A percentile compares a stretch with the other conserved stretches of the same genome.
These are phyloP conservation scores for Ophiostoma piceae DNA, from an alignment of 2,329 filamentous ascomycete species.

Conservation along the genomic window DNA sequence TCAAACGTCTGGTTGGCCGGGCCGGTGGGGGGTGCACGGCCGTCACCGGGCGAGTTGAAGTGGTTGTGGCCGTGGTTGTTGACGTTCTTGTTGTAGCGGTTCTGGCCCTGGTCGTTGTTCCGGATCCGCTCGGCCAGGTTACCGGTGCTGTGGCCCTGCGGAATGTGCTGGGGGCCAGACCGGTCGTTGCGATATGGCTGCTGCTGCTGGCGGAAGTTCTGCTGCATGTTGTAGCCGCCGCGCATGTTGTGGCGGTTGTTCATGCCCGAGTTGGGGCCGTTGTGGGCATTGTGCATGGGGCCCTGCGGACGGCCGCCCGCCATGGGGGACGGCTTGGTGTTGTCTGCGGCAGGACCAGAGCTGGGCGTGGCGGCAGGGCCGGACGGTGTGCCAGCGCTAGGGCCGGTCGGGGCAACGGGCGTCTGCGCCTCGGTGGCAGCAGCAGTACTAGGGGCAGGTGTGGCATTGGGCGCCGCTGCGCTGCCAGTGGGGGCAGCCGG, in stretches of 20 bases:
- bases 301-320: constrained; percentile 7
- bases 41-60: constrained; percentile 56
- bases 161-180: constrained; percentile 39
- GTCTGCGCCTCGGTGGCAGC: neutral
- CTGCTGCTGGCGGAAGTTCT: constrained; percentile 44
- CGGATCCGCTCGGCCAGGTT: constrained; percentile 48
- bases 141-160: constrained; percentile 41
- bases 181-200: constrained; percentile 48
- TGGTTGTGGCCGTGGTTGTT: constrained; percentile 30
- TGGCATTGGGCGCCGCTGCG: neutral
- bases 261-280: constrained; percentile 27
- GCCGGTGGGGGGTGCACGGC: constrained; percentile 67
- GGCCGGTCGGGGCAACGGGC: neutral
- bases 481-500: neutral
- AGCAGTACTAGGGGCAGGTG: neutral
- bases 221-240: constrained; percentile 45
- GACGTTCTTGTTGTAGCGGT: constrained; percentile 34
- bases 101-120: constrained; percentile 44
- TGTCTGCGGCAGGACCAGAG: constrained; percentile 18
- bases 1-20: constrained; percentile 55
- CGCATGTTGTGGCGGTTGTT: constrained; percentile 46
- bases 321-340: neutral
- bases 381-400: neutral
- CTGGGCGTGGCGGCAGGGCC: neutral
- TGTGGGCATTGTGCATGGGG: constrained; percentile 19